phyloP scores from a whole-genome alignment of 1,139 yeast species.

The Sugiyamaella paludigena region DNA sequence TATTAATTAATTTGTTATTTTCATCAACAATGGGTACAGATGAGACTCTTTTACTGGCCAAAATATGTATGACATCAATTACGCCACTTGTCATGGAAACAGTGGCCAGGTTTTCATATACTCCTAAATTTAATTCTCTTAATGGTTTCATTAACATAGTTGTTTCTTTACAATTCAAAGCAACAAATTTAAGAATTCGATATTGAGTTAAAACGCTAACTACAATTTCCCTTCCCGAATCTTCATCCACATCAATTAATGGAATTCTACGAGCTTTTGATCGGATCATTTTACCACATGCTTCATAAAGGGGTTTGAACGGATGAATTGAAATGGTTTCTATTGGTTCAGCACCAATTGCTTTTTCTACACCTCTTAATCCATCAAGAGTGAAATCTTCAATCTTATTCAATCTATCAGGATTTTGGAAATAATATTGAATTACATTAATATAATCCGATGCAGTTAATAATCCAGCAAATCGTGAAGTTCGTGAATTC shows the following conservation, averaged over 20 bases:
- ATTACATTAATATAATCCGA: constrained; percentile 93
- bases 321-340: constrained; percentile 93
- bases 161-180: constrained; percentile 93
- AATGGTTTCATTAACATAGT: constrained; percentile 78
- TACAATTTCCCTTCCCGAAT: constrained; percentile 88
- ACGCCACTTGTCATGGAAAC: constrained; percentile 93
- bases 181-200: constrained; percentile 91
- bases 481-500: constrained; percentile 84
- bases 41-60: constrained; percentile 77
- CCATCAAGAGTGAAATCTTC: constrained; percentile 87
- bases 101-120: constrained; percentile 60
- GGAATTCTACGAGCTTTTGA: constrained; percentile 94
- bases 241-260: constrained; percentile 89
- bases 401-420: constrained; percentile 85
- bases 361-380: constrained; percentile 73
- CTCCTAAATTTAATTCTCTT: constrained; percentile 63
- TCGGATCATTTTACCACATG: constrained; percentile 88
- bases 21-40: constrained; percentile 93
- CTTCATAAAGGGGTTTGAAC: constrained; percentile 83
- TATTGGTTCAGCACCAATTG: constrained; percentile 83
- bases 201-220: constrained; percentile 95
- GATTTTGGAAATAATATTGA: constrained; percentile 88
- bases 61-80: constrained; percentile 82
- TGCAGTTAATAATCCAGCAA: constrained; percentile 92
- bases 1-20: constrained; percentile 69